Percentiles rank a stretch among this genome's conserved stretches.
Evolutionary conservation across 495 filamentous ascomycete genomes (phyloP).

Genomic region (Hyaloscypha variabilis): DNA sequence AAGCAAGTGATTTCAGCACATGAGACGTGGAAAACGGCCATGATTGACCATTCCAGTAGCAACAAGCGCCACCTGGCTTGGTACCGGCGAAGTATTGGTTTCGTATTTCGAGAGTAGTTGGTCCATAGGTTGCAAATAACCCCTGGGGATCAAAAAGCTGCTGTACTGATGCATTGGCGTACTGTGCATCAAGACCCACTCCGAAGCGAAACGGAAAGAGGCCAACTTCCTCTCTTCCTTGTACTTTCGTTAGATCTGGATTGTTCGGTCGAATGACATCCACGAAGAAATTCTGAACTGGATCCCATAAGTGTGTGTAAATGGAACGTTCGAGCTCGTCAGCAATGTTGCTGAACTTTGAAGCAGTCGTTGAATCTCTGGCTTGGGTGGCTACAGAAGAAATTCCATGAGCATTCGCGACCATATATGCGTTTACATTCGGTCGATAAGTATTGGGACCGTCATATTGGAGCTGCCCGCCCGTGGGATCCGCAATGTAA

Average conservation of each 20-base stretch:
- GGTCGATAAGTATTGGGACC: conserved; percentile 48
- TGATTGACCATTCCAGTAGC: conserved; percentile 49
- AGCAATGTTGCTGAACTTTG: conserved; percentile 37
- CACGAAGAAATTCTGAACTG: conserved; percentile 47
- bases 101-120: conserved; percentile 45
- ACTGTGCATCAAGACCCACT: conserved; percentile 38
- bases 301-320: conserved; percentile 38
- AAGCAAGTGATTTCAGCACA: conserved; percentile 38
- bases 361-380: conserved; percentile 31
- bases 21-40: conserved; percentile 48
- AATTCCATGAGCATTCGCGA: conserved; percentile 46
- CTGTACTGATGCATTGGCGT: conserved; percentile 36
- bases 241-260: conserved; percentile 38
- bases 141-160: conserved; percentile 32
- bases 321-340: conserved; percentile 39
- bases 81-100: conserved; percentile 43
- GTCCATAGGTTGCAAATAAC: conserved; percentile 44
- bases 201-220: conserved; percentile 45
- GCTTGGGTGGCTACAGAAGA: conserved; percentile 38
- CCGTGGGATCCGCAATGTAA: conserved; percentile 36
- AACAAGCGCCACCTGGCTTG: conserved; percentile 45
- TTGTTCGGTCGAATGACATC: conserved; percentile 39
- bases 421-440: conserved; percentile 48
- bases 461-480: conserved; percentile 37
- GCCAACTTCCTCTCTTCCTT: conserved; percentile 46